These are phyloP conservation scores for Mucor sp. DNA, from an alignment of 371 early-diverging fungal species.

Conservation along the genomic window DNA sequence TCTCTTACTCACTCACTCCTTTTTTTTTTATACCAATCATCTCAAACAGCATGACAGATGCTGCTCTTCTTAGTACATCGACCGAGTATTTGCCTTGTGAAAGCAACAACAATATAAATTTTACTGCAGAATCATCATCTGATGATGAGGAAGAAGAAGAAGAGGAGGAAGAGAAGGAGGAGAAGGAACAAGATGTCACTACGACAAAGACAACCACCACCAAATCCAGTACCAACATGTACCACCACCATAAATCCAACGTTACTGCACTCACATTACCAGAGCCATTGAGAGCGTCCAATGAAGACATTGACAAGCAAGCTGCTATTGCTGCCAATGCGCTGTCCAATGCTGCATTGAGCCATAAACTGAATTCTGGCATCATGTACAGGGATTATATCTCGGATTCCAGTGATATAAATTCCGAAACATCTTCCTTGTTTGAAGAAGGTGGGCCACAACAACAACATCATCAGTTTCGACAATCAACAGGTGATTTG, in stretches of 20 bases:
- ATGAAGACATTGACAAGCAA: constrained; percentile 2
- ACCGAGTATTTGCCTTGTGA: constrained; percentile 10
- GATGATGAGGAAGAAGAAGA: not conserved
- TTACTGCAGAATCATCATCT: constrained; percentile 5
- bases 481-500: constrained; percentile 16
- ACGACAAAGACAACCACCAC: not conserved
- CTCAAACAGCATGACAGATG: constrained; percentile 11
- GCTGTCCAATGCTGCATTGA: not conserved
- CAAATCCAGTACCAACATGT: not conserved
- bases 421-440: constrained; percentile 18
- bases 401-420: constrained; percentile 19
- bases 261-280: constrained; percentile 5
- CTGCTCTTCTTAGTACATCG: not conserved
- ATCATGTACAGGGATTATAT: constrained; percentile 15
- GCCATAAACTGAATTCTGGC: constrained; percentile 11
- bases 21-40: not conserved
- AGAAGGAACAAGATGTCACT: too few species aligned
- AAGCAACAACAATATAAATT: not conserved
- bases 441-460: not conserved
- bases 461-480: constrained; percentile 2
- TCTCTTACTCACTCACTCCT: too few species aligned
- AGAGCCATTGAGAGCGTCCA: constrained; percentile 1
- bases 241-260: not conserved
- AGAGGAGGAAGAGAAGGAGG: too few species aligned
- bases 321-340: not conserved